Evolutionary conservation across 2,329 filamentous ascomycete genomes (phyloP).

Genomic region (Paecilomyces sp.): DNA sequence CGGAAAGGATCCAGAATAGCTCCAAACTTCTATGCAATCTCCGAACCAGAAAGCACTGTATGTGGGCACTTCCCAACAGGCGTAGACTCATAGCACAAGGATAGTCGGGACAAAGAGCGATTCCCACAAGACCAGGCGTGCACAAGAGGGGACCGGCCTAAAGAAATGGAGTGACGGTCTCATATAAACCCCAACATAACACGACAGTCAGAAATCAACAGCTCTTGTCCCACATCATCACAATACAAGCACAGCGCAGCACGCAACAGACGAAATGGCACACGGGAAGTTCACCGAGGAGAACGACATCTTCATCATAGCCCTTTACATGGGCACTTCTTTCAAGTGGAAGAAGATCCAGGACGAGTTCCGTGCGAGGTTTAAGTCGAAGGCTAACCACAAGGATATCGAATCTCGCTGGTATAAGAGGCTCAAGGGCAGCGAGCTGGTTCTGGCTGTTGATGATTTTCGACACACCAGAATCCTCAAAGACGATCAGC

Average conservation of each 20-base stretch:
- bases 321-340: conserved; percentile 10
- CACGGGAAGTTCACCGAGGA: conserved; percentile 5
- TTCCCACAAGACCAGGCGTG: neutral
- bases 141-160: neutral
- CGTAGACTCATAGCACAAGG: neutral
- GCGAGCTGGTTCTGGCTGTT: neutral
- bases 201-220: neutral
- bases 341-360: conserved; percentile 8
- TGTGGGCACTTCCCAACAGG: neutral
- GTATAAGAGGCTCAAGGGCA: conserved; percentile 9
- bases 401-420: conserved; percentile 13
- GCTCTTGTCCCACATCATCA: neutral
- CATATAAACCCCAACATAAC: neutral
- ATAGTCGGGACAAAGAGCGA: neutral
- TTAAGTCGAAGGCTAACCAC: conserved; percentile 1
- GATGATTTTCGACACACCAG: conserved; percentile 1
- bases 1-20: neutral
- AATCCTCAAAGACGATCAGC: neutral
- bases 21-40: neutral
- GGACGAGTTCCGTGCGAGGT: conserved; percentile 4
- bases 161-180: neutral
- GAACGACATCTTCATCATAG: conserved; percentile 9
- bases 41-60: neutral
- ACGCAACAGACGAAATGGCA: neutral
- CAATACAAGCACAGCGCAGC: neutral